phyloP scores from a whole-genome alignment of 2,329 filamentous ascomycete genomes.

The Colletotrichum filicis region DNA sequence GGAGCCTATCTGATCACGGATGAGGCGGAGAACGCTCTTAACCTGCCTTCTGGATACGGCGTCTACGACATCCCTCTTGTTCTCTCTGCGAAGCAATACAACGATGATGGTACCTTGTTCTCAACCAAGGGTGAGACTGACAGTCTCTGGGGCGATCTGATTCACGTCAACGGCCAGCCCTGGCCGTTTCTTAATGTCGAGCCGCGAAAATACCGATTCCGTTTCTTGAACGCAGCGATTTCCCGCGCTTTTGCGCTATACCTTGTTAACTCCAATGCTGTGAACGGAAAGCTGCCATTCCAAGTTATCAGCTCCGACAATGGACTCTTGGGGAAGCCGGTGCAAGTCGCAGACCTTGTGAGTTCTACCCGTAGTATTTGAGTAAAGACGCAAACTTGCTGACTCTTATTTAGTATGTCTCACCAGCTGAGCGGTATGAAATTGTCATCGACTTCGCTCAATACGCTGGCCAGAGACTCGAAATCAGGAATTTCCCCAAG shows the following conservation, averaged over 20 bases:
- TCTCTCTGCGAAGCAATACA: slow-evolving; percentile 62
- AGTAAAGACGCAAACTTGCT: slow-evolving; percentile 36
- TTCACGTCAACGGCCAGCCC: slow-evolving; percentile 67
- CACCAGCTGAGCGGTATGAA: slow-evolving; percentile 69
- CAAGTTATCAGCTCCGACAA: slow-evolving; percentile 65
- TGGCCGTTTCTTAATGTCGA: slow-evolving; percentile 69
- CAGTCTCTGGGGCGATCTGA: slow-evolving; percentile 66
- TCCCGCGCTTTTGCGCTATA: slow-evolving; percentile 60
- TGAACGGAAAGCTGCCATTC: slow-evolving; percentile 53
- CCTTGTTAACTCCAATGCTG: slow-evolving; percentile 47
- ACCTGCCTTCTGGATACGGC: slow-evolving; percentile 60
- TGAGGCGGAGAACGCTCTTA: slow-evolving; percentile 56
- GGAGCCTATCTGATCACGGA: slow-evolving; percentile 66
- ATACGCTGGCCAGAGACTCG: slow-evolving; percentile 60
- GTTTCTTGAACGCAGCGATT: slow-evolving; percentile 61
- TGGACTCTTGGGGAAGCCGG: slow-evolving; percentile 59
- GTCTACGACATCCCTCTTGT: slow-evolving; percentile 64
- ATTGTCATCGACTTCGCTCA: slow-evolving; percentile 65
- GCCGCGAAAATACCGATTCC: slow-evolving; percentile 69
- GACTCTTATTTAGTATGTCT: slow-evolving; percentile 43
- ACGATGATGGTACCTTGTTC: slow-evolving; percentile 59
- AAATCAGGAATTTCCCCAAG: slow-evolving; percentile 47
- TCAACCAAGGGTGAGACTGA: slow-evolving; percentile 55
- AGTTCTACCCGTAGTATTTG: too few species aligned
- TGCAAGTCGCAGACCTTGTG: slow-evolving; percentile 49